These are phyloP conservation scores for Citrullus colocynthis DNA, from an alignment of 306 rosid genomes.

Conservation along the genomic window DNA sequence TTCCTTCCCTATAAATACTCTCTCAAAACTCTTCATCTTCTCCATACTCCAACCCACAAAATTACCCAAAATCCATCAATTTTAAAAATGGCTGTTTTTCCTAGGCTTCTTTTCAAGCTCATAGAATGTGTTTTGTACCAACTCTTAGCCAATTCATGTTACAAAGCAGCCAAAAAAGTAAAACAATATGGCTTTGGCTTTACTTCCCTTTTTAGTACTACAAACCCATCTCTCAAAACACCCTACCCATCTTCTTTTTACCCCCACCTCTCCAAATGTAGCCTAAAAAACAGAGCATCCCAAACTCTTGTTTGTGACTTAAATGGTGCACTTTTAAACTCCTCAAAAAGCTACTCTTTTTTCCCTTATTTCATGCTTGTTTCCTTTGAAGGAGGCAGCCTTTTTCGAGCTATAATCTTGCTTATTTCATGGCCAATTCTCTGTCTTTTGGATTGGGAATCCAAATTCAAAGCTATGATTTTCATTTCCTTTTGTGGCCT, in stretches of 20 bases:
- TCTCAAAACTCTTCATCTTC: constrained; percentile 15
- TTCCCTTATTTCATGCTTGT: constrained; percentile 88
- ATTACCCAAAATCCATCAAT: not conserved
- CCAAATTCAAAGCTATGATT: constrained; percentile 38
- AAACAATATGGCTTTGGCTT: constrained; percentile 26
- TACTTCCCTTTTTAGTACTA: not conserved
- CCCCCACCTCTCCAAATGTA: constrained; percentile 40
- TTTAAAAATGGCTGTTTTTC: constrained; percentile 19
- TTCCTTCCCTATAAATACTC: constrained; percentile 40
- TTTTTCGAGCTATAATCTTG: constrained; percentile 50
- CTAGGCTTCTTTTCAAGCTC: constrained; percentile 39
- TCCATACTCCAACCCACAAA: not conserved
- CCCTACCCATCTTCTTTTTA: constrained; percentile 19
- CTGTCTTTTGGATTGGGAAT: constrained; percentile 37
- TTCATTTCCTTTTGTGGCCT: constrained; percentile 67
- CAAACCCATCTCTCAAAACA: constrained; percentile 17
- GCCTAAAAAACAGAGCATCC: constrained; percentile 29
- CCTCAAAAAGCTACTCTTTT: constrained; percentile 24
- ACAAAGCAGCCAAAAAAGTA: constrained; percentile 59
- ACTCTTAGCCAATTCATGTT: constrained; percentile 47
- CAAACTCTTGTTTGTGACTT: constrained; percentile 49
- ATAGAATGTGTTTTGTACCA: constrained; percentile 45
- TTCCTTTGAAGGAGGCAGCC: constrained; percentile 83
- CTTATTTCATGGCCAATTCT: constrained; percentile 56
- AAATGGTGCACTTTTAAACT: constrained; percentile 32